Conservation (phyloP, 371 early-diverging fungal species). For the Nematocida ironsii region DNA sequence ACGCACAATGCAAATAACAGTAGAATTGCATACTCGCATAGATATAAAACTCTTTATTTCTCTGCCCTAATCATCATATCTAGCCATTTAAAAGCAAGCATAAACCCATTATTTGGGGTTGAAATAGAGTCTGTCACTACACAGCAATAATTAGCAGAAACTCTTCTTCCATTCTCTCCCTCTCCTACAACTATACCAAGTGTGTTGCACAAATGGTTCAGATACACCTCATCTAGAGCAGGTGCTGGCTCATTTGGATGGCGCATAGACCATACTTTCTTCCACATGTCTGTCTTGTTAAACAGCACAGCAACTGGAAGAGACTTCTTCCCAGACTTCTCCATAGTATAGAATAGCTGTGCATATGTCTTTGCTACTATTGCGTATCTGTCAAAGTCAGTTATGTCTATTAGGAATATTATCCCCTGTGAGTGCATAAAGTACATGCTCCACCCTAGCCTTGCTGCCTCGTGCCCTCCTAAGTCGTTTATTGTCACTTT, state of each 20-base stretch:
- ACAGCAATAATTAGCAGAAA: constrained; percentile 64
- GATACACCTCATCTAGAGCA: constrained; percentile 54
- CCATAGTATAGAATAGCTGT: constrained; percentile 60
- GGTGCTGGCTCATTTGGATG: constrained; percentile 23
- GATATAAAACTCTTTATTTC: constrained; percentile 30
- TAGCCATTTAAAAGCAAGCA: constrained; percentile 66
- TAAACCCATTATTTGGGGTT: constrained; percentile 51
- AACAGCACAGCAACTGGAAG: constrained; percentile 70
- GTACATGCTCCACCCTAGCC: constrained; percentile 69
- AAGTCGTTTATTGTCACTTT: constrained; percentile 67
- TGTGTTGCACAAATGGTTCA: constrained; percentile 43
- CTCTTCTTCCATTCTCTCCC: constrained; percentile 57
- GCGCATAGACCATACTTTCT: constrained; percentile 47
- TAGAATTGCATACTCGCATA: not conserved
- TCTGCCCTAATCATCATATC: constrained; percentile 52
- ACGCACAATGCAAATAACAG: too few relatives aligned
- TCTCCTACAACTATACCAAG: constrained; percentile 64
- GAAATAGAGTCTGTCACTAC: constrained; percentile 65
- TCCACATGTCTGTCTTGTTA: constrained; percentile 69
- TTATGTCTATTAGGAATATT: constrained; percentile 70
- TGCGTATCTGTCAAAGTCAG: constrained; percentile 64
- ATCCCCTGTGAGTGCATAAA: constrained; percentile 69
- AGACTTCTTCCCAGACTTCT: constrained; percentile 22
- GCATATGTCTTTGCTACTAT: constrained; percentile 67
- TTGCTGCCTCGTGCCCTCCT: constrained; percentile 69